These are phyloP conservation scores for Coemansia sp. DNA, from an alignment of 192 early-diverging fungal genomes.

Conservation along the genomic window DNA sequence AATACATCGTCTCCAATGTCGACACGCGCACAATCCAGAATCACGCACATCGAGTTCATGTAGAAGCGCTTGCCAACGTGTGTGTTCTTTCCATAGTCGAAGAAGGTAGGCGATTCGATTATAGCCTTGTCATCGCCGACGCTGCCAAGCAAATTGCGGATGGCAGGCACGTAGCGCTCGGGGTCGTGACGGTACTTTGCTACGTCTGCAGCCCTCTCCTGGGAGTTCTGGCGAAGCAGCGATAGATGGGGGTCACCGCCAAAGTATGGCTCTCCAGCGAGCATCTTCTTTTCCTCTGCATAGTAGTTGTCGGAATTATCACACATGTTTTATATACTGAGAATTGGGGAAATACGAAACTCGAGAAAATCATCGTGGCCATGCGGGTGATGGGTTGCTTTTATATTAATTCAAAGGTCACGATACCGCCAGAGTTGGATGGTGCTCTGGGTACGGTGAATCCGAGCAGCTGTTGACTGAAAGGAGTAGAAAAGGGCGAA, in stretches of 20 bases:
- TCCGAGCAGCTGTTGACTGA: no score
- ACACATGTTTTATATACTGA: not conserved
- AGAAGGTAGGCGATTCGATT: slow-evolving; percentile 69
- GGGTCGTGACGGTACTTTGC: slow-evolving; percentile 28
- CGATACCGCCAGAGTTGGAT: no score
- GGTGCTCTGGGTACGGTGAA: no score
- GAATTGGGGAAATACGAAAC: no score
- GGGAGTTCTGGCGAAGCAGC: slow-evolving; percentile 24
- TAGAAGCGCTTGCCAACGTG: slow-evolving; percentile 71
- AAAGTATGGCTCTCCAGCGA: slow-evolving; percentile 60
- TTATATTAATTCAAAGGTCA: no score
- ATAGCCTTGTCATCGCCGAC: slow-evolving; percentile 54
- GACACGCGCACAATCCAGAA: slow-evolving; percentile 75
- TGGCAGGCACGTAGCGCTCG: slow-evolving; percentile 14
- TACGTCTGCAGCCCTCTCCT: slow-evolving; percentile 31
- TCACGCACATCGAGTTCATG: slow-evolving; percentile 70
- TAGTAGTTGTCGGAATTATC: slow-evolving; percentile 5
- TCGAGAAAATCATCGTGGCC: no score
- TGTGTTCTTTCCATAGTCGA: slow-evolving; percentile 81
- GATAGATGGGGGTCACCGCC: slow-evolving; percentile 58
- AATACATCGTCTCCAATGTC: slow-evolving; percentile 71
- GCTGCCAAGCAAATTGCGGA: slow-evolving; percentile 58
- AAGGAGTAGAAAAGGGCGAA: no score
- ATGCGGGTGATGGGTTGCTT: no score
- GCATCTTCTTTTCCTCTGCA: slow-evolving; percentile 65